Percentiles rank a stretch among this genome's conserved stretches.
phyloP scores from a whole-genome alignment of 2,329 filamentous ascomycete genomes.

The Magnaporthiopsis incrustans region DNA sequence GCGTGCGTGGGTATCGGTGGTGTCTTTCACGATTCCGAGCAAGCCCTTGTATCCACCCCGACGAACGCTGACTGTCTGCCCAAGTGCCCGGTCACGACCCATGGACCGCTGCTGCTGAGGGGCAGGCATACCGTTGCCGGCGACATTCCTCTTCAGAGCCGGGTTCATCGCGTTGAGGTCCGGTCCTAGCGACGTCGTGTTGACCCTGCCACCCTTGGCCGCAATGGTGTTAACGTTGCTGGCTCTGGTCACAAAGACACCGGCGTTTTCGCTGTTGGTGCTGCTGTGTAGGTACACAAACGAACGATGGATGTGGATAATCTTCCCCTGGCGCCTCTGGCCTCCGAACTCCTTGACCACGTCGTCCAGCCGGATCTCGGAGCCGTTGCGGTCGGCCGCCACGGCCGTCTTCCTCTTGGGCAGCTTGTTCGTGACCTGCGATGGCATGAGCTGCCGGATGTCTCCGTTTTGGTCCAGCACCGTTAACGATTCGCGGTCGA shows the following conservation, averaged over 20 bases:
- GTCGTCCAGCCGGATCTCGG: constrained; percentile 86
- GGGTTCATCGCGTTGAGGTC: constrained; percentile 92
- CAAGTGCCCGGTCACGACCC: constrained; percentile 74
- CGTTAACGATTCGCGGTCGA: constrained; percentile 85
- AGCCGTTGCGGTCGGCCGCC: constrained; percentile 85
- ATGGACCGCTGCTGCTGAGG: constrained; percentile 61
- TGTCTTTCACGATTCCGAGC: constrained; percentile 91
- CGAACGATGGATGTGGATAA: constrained; percentile 90
- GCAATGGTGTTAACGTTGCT: constrained; percentile 83
- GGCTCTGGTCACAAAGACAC: constrained; percentile 81
- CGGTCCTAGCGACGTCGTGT: constrained; percentile 50
- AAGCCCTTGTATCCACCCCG: constrained; percentile 88
- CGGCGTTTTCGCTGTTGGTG: constrained; percentile 73
- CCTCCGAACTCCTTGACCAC: constrained; percentile 86
- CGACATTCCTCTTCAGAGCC: constrained; percentile 60
- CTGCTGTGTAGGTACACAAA: constrained; percentile 86
- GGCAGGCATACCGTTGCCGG: constrained; percentile 45
- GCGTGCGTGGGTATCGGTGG: constrained; percentile 75
- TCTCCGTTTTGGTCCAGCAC: constrained; percentile 88
- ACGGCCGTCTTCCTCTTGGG: constrained; percentile 76
- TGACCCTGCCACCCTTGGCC: constrained; percentile 83
- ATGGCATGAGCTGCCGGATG: constrained; percentile 73
- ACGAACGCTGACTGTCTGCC: constrained; percentile 83
- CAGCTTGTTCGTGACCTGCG: constrained; percentile 85
- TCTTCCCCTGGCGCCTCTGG: constrained; percentile 77